Base-by-base conservation (phyloP, 768 basidiomycete genomes). In the Astraeus odoratus region DNA sequence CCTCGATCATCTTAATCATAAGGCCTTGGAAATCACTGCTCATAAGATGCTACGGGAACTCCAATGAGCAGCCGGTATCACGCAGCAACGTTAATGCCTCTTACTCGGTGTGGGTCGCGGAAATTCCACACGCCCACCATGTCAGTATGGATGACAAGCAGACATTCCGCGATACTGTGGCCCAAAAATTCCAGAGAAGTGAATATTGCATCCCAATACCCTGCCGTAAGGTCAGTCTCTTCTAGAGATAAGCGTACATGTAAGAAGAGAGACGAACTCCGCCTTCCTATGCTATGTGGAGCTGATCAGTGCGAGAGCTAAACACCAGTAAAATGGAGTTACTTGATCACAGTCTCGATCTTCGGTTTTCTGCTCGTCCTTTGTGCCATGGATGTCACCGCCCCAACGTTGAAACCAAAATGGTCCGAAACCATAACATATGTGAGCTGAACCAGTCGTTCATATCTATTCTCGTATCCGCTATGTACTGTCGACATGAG, bases 61-160 rank as follows among this genome's bases (percentile, higher is more conserved):
- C 4, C 20, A 10, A 26, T 19, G 5, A 42, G 13, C 9, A 5
- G 8, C 9, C n/a, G n/a, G n/a, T 23, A 19, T 6, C 3, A 7
- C 19, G 16, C 15, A 16, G 8, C 41, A 25, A 5, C 24, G 16
- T 1, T 5, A 3, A 1, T 23, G 15, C 20, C 47, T 48, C 22
- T 46, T 51, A 2, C 15, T 8, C 33, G 16, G n/a, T n/a, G n/a
- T n/a, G 51, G 50, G 36, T 52, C 46, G 15, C 24, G 24, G 26
- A 58, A 52, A 38, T 58, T 57, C 56, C 57, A 57, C 3, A 50
- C 42, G 0, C 15, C 12, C 22, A 56, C 37, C 5, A 56, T 52
- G 27, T 57, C 56, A 4, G 45, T 25, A 33, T 57, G 56, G 22
- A 57, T 51, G 9, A 49, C 45, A 27, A 23, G 13, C 19, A 57